These are phyloP conservation scores for Rhododendron griersonianum DNA, from an alignment of 148 eudicot species.

Conservation along the genomic window DNA sequence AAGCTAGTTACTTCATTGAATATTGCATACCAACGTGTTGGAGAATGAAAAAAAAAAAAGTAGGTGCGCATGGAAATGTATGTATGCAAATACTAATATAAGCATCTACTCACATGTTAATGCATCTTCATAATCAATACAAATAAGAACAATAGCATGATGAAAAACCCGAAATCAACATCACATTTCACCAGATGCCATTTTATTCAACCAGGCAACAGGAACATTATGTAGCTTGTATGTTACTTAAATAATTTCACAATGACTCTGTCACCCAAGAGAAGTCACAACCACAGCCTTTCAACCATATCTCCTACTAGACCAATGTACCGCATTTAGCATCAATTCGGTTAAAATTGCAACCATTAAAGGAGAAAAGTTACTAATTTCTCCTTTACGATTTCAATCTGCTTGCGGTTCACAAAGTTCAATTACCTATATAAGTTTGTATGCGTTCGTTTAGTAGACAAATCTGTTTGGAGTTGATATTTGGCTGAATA, in stretches of 20 bases:
- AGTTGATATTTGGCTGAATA: background rate
- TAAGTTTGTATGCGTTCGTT: background rate
- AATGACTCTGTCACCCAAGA: background rate
- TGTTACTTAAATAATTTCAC: background rate
- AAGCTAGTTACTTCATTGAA: slow-evolving; percentile 13
- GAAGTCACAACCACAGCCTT: background rate
- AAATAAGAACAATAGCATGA: background rate
- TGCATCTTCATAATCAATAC: background rate
- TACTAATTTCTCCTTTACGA: background rate
- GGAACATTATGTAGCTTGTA: too few species aligned
- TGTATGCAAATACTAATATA: background rate
- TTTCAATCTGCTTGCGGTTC: background rate
- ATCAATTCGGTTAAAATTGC: background rate
- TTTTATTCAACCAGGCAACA: slow-evolving; percentile 1
- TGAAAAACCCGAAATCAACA: background rate
- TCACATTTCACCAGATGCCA: background rate
- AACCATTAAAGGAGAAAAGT: background rate
- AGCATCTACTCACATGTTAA: background rate
- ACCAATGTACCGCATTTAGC: background rate
- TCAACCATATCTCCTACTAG: background rate
- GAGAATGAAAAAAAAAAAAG: background rate
- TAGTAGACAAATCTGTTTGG: background rate
- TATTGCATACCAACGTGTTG: background rate
- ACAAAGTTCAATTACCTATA: background rate
- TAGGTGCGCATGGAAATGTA: background rate